Conservation (phyloP, 2,329 filamentous ascomycete species). For the Mariannaea sp. region DNA sequence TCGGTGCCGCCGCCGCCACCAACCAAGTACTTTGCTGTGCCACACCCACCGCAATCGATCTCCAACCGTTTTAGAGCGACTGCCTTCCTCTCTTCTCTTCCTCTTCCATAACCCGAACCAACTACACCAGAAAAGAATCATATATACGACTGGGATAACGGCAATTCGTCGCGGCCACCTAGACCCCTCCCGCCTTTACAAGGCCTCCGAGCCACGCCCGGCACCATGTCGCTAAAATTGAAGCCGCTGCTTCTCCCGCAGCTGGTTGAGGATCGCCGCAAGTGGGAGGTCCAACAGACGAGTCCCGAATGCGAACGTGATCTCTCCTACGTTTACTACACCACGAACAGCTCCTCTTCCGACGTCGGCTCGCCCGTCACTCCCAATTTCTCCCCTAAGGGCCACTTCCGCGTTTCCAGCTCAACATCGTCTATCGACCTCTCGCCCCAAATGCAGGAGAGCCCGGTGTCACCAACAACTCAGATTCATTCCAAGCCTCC, state of each 20-base stretch:
- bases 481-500: conserved; percentile 53
- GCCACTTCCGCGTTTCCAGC: conserved; percentile 70
- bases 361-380: conserved; percentile 73
- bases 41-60: conserved; percentile 24
- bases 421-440: conserved; percentile 79
- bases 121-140: conserved; percentile 2
- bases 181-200: conserved; percentile 22
- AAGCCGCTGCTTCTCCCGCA: conserved; percentile 60
- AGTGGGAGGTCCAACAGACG: conserved; percentile 43
- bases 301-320: conserved; percentile 45
- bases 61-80: conserved; percentile 28
- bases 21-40: conserved; percentile 29
- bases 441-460: conserved; percentile 52
- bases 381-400: conserved; percentile 69
- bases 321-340: conserved; percentile 49
- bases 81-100: conserved; percentile 12
- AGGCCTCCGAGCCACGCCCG: conserved; percentile 34
- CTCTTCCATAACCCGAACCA: conserved; percentile 8
- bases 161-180: conserved; percentile 23
- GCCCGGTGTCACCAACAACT: conserved; percentile 58
- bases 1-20: conserved; percentile 33
- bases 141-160: background rate
- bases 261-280: conserved; percentile 57
- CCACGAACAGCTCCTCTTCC: conserved; percentile 63
- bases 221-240: conserved; percentile 53